These are phyloP conservation scores for Fusarium continuum DNA, from an alignment of 2,329 filamentous ascomycete species.

Conservation along the genomic window DNA sequence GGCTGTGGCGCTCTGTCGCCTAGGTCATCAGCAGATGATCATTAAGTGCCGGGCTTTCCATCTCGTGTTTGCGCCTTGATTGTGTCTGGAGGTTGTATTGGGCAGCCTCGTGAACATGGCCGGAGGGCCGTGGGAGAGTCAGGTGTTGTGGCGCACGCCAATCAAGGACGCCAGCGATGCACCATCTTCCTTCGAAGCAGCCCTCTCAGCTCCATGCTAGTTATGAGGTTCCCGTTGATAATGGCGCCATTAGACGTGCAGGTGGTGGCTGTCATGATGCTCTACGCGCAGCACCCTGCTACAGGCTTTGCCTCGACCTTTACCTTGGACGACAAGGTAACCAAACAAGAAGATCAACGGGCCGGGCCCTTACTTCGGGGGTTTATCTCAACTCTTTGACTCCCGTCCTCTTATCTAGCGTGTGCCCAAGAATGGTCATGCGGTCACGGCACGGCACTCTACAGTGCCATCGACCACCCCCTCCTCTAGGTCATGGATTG, in stretches of 20 bases:
- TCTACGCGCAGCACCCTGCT: constrained; percentile 17
- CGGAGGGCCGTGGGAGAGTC: constrained; percentile 48
- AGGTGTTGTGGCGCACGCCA: constrained; percentile 52
- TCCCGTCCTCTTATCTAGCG: constrained; percentile 21
- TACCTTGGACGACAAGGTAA: constrained; percentile 4
- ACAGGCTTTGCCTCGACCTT: not conserved
- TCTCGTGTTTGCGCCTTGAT: constrained; percentile 39
- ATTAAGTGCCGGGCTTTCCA: constrained; percentile 16
- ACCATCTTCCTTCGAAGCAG: constrained; percentile 32
- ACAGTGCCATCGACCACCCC: constrained; percentile 20
- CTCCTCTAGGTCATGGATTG: constrained; percentile 7
- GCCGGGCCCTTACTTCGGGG: constrained; percentile 16
- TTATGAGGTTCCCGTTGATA: constrained; percentile 26
- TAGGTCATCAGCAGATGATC: constrained; percentile 37
- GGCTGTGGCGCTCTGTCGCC: constrained; percentile 21
- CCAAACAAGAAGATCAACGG: not conserved
- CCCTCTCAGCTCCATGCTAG: constrained; percentile 21
- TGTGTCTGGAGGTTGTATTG: constrained; percentile 39
- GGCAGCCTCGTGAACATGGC: constrained; percentile 46
- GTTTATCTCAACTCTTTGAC: constrained; percentile 19
- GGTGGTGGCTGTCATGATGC: constrained; percentile 25
- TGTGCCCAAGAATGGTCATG: constrained; percentile 35
- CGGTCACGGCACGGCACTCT: constrained; percentile 36
- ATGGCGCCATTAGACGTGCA: constrained; percentile 40
- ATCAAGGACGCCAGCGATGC: constrained; percentile 42